Evolutionary conservation across 2,329 filamentous ascomycete species (phyloP).

Genomic region (Sporothrix phasma): DNA sequence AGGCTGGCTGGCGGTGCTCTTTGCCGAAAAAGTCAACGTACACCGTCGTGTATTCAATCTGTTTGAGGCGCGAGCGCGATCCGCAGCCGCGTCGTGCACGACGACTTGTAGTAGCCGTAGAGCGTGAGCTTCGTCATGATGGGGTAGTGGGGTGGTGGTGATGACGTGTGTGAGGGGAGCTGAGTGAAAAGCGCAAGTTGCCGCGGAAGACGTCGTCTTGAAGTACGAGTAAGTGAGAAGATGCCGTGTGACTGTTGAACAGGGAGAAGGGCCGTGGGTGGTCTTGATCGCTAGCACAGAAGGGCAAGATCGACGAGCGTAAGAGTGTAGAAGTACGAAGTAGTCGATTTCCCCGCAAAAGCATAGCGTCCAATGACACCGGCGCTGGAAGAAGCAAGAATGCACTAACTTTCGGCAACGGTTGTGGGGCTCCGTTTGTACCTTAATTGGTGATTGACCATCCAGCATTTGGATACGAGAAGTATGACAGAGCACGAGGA

Average conservation of each 20-base stretch:
- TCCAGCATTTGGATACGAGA: no score
- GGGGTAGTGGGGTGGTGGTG: no score
- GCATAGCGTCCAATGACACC: neutral
- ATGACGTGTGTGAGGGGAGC: neutral
- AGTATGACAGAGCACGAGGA: neutral
- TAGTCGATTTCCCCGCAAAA: neutral
- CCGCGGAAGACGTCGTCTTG: neutral
- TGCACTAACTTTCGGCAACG: neutral
- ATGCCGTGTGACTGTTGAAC: neutral
- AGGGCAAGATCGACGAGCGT: no score
- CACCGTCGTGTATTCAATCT: constrained; percentile 36
- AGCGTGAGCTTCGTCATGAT: constrained; percentile 28
- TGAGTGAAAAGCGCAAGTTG: neutral
- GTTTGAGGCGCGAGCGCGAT: constrained; percentile 49
- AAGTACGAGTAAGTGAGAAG: neutral
- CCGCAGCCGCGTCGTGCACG: constrained; percentile 50
- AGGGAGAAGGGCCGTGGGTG: neutral
- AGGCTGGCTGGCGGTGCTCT: constrained; percentile 38
- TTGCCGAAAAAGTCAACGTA: constrained; percentile 44
- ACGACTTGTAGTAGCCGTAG: constrained; percentile 53
- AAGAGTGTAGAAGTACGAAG: no score
- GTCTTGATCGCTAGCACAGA: no score
- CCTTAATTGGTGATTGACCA: neutral
- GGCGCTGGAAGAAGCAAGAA: neutral
- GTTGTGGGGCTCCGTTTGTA: neutral